Percentiles rank a stretch among this genome's conserved stretches.
These are phyloP conservation scores for Thielaviopsis ethacetica DNA, from an alignment of 2,329 filamentous ascomycete species.

Conservation along the genomic window DNA sequence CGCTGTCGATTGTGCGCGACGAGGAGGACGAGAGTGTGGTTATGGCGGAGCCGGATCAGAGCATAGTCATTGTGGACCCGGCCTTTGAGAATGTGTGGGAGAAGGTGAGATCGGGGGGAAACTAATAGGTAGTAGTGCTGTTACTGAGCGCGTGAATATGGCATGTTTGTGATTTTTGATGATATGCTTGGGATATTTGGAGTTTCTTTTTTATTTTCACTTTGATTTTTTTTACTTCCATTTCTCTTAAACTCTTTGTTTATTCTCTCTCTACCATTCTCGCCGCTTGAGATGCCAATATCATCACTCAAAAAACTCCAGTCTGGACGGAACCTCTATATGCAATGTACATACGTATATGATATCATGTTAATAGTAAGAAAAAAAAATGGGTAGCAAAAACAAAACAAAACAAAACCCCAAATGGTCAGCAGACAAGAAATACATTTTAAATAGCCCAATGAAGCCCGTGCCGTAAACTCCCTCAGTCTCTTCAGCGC, in stretches of 20 bases:
- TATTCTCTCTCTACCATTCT: too few species aligned
- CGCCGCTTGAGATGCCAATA: too few species aligned
- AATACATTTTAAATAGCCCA: background rate
- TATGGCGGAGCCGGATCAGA: conserved; percentile 30
- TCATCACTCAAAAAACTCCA: too few species aligned
- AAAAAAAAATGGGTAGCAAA: too few species aligned
- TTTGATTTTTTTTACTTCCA: background rate
- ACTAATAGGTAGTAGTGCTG: conserved; percentile 4
- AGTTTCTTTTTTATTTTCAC: background rate
- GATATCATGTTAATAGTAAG: too few species aligned
- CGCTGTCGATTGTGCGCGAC: conserved; percentile 11
- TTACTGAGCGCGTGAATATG: conserved; percentile 12
- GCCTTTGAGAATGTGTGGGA: conserved; percentile 55
- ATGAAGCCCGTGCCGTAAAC: background rate
- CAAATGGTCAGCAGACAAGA: background rate
- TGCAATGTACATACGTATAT: too few species aligned
- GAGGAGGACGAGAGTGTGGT: conserved; percentile 34
- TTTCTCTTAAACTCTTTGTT: too few species aligned
- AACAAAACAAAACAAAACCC: too few species aligned
- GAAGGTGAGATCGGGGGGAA: conserved; percentile 28
- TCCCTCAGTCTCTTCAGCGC: background rate
- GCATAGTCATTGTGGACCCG: conserved; percentile 15
- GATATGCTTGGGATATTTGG: conserved; percentile 3
- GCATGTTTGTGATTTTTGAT: conserved; percentile 11
- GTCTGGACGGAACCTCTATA: too few species aligned